Evolutionary conservation across 1,139 yeast genomes (phyloP), one percentile per base, ranked within the genome.

Genomic region (Kurtzmaniella natalensis): DNA sequence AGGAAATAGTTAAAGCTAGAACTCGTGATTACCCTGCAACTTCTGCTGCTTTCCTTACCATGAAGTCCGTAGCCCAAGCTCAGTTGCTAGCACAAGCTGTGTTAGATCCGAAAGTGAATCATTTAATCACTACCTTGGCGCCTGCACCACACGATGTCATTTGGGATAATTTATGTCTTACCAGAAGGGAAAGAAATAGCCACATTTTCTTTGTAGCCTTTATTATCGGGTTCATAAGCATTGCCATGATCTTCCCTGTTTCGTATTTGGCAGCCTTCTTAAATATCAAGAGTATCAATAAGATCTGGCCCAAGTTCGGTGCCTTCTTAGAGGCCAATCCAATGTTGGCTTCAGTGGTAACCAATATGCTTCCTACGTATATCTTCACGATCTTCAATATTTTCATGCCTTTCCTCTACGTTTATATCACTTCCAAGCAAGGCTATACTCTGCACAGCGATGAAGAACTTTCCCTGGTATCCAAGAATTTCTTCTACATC

Each of bases 51-150:
- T 86, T 86, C 55, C 76, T 86, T 16, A 86, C 95, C 1, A 81
- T 86, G 92, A 81, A 80, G 42, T 72, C 86, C 2, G 94, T 85
- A 7, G 85, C 94, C 0, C 79, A 81, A 46, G 95, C 95, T 1
- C 96, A 86, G 53, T 78, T 86, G 82, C 79, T 87, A 7, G 94
- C 95, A 0, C 96, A 87, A 53, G 86, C 95, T 0, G 84, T 85
- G 1, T 61, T 86, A 33, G 94, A 87, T 42, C 95, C 95, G 0
- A 72, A 78, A 36, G 81, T 86, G 1, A 74, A 80, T 50, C 81
- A 81, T 36, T 61, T 86, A 30, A 78, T 84, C 30, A 82, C 94
- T 7, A 70, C 68, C 31, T 63, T 85, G 32, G 95, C 95, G 0
- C 95, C 95, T 0, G 89, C 95, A 2, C 95, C 95, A 2, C 81